Evolutionary conservation across 2,329 filamentous ascomycete species (phyloP).

Genomic region (Cladophialophora bantiana): DNA sequence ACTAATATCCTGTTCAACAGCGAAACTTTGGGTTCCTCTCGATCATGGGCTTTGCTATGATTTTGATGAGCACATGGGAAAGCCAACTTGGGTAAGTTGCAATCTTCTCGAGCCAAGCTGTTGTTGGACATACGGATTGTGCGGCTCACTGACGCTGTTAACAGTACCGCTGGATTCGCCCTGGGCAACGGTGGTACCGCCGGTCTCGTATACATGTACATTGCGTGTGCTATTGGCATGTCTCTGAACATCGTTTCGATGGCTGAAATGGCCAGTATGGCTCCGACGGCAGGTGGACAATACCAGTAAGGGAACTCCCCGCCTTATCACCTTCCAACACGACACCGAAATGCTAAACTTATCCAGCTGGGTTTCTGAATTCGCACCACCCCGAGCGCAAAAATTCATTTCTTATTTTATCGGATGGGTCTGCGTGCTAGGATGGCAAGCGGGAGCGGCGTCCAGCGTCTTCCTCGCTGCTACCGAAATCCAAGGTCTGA

Average conservation of each 20-base stretch:
- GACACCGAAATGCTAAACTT: neutral
- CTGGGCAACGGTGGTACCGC: neutral
- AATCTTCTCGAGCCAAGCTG: neutral
- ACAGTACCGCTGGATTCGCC: neutral
- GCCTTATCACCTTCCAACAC: neutral
- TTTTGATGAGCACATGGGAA: neutral
- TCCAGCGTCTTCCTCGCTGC: conserved; percentile 50
- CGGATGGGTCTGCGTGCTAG: conserved; percentile 41
- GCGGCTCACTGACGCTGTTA: neutral
- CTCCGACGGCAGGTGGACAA: neutral
- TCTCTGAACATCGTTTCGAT: neutral
- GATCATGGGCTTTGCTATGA: neutral
- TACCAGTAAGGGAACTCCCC: neutral
- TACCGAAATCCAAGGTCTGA: conserved; percentile 53
- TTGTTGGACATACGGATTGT: neutral
- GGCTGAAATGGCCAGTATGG: conserved; percentile 1
- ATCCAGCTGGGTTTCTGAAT: neutral
- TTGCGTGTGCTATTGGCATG: neutral
- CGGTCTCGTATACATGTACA: neutral
- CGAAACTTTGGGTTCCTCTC: conserved; percentile 2
- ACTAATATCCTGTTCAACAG: neutral
- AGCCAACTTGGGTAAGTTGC: neutral
- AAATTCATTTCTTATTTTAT: conserved; percentile 32
- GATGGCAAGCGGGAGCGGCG: conserved; percentile 40
- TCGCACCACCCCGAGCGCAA: neutral